Percentiles rank a stretch among this genome's conserved stretches.
These are phyloP conservation scores for Rhipidocladum racemiflorum DNA, from an alignment of 176 grass and related monocot genomes.

Conservation along the genomic window DNA sequence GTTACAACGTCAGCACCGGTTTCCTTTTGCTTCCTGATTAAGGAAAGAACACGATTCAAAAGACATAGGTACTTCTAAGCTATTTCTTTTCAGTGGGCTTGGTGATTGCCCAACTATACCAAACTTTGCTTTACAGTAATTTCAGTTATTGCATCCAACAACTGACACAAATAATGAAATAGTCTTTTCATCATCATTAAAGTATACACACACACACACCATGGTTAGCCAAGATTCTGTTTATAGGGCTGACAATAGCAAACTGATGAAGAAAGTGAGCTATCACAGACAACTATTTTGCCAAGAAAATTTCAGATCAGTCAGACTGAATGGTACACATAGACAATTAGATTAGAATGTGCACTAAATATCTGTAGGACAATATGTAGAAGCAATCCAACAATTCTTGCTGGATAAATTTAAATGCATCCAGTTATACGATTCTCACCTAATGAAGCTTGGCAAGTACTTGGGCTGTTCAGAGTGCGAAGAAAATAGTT, in stretches of 20 bases:
- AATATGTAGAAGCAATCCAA: background rate
- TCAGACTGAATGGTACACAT: background rate
- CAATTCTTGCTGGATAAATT: background rate
- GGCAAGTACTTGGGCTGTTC: slow-evolving; percentile 96
- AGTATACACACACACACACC: background rate
- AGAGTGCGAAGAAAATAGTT: slow-evolving; percentile 5
- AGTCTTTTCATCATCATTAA: background rate
- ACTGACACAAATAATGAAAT: background rate
- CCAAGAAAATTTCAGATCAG: background rate
- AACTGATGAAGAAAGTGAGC: background rate
- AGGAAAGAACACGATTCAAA: slow-evolving; percentile 20
- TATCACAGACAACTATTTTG: background rate
- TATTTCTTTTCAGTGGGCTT: slow-evolving; percentile 6
- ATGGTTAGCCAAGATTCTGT: background rate
- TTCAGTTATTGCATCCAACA: slow-evolving; percentile 6
- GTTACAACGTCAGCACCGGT: slow-evolving; percentile 86
- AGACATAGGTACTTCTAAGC: background rate
- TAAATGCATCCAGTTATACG: background rate
- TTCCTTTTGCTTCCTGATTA: slow-evolving; percentile 77
- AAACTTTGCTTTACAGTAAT: background rate
- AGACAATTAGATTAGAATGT: background rate
- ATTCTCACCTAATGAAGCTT: slow-evolving; percentile 80
- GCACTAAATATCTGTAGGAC: background rate
- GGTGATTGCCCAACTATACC: background rate
- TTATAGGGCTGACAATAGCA: slow-evolving; percentile 2